Conservation (phyloP, 371 early-diverging fungal genomes). For the Mucor lusitanicus region DNA sequence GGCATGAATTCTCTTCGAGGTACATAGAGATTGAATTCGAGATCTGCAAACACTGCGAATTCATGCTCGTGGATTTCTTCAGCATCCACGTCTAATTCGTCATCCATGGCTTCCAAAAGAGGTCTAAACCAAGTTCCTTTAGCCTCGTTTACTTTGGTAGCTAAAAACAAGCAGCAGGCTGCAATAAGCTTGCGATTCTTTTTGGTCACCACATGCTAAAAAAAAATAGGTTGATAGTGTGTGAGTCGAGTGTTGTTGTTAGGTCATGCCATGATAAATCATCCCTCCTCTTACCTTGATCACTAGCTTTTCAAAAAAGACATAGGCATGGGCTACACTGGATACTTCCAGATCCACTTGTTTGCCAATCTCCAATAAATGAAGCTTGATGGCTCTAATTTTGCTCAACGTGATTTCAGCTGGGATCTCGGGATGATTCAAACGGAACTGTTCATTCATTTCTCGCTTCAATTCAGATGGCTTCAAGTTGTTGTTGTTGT, state of each 20-base stretch:
- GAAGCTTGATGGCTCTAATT: conserved; percentile 73
- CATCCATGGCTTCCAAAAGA: conserved; percentile 43
- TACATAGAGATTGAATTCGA: conserved; percentile 84
- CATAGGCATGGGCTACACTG: conserved; percentile 86
- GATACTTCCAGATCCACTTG: conserved; percentile 82
- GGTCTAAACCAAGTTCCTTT: conserved; percentile 59
- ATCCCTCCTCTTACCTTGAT: conserved; percentile 47
- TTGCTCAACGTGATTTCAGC: conserved; percentile 75
- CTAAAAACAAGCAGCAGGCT: conserved; percentile 79
- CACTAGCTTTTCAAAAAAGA: conserved; percentile 92
- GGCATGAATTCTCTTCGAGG: conserved; percentile 83
- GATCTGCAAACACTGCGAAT: conserved; percentile 81
- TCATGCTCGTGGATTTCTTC: conserved; percentile 84
- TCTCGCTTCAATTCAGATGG: conserved; percentile 65
- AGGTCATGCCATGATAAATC: no score
- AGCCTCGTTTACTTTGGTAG: conserved; percentile 86
- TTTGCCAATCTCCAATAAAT: conserved; percentile 55
- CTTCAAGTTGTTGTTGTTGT: conserved; percentile 8
- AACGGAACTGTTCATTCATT: conserved; percentile 79
- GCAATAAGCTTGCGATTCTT: conserved; percentile 81
- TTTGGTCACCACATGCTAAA: conserved; percentile 70
- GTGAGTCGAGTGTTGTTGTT: background rate
- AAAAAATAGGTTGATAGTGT: background rate
- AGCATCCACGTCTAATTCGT: conserved; percentile 69
- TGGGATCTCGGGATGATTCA: conserved; percentile 71